Evolutionary conservation across 2,329 filamentous ascomycete species (phyloP), one percentile per base, ranked within the genome.

Genomic region (Trichoderma harzianum): DNA sequence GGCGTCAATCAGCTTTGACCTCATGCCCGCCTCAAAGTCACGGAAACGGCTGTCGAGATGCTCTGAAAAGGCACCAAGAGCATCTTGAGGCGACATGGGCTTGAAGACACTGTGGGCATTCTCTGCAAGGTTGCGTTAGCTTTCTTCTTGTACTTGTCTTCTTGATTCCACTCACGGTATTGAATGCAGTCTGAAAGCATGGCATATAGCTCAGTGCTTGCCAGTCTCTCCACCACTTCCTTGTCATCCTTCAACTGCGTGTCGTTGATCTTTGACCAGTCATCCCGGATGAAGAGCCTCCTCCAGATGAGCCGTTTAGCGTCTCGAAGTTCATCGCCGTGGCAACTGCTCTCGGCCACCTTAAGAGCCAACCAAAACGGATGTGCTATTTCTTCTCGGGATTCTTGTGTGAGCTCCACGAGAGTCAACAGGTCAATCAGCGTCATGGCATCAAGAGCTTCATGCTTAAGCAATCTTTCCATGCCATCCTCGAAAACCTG

Each of bases 211-310:
- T 90, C 86, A 5, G 94, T 97, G 71, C 86, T 82, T 36, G 84
- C 84, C 30, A 97, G 82, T 21, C 88, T 84, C 32, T 87, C 85
- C 68, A 90, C 84, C 32, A 94, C 88, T 73, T 92, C 87, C 3
- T 84, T 82, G 77, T 97, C 94, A 71, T 90, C 89, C 78, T 93
- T 92, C 72, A 91, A 86, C 62, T 91, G 89, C 0, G 92, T 95
- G 75, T 93, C 90, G 78, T 96, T 95, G 78, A 97, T 88, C 72
- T 84, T 85, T 30, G 87, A 84, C 96, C 96, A 99, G 78, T 98
- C 89, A 79, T 98, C 95, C 64, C 91, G 89, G 75, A 95, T 87
- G 77, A 92, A 92, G 73, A 94, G 91, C 69, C 96, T 90, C 78
- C 96, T 92, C 96, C 96, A 99, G 74, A 98, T 93, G 51, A 90